These are phyloP conservation scores for Apocynum venetum DNA, from an alignment of 257 asterid genomes.

Conservation along the genomic window DNA sequence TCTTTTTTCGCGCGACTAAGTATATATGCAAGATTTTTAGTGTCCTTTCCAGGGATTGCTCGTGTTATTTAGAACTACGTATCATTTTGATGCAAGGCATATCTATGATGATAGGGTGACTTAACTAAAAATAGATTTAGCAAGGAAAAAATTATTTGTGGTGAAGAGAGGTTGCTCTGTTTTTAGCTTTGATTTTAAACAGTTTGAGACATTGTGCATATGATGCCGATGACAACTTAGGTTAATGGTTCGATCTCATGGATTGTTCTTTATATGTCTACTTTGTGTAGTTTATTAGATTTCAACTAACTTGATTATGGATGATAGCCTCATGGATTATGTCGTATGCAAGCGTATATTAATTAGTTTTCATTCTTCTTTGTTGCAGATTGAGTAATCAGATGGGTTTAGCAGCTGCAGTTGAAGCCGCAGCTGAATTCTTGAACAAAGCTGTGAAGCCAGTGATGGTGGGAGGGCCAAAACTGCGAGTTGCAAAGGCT, in stretches of 20 bases:
- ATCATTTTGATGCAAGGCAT: neutral
- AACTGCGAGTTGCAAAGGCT: conserved; percentile 70
- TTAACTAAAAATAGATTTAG: neutral
- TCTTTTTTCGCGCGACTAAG: neutral
- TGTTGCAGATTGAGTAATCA: conserved; percentile 50
- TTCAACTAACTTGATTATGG: neutral
- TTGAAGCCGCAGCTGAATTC: conserved; percentile 63
- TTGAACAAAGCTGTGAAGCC: conserved; percentile 82
- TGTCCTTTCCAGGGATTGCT: no score
- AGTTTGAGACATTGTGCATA: neutral
- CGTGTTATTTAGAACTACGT: neutral
- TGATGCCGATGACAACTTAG: neutral
- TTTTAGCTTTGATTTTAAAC: neutral
- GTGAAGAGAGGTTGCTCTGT: neutral
- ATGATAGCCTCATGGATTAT: neutral
- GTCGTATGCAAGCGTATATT: neutral
- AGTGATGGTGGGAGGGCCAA: conserved; percentile 84
- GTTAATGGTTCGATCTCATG: neutral
- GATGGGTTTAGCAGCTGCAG: conserved; percentile 74
- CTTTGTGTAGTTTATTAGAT: no score
- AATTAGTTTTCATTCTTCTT: conserved; percentile 5
- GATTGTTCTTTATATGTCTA: neutral
- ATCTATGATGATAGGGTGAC: neutral
- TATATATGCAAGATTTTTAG: neutral
- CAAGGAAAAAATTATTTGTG: neutral